Conservation (phyloP, 495 filamentous ascomycete species). For the Penicillium paradoxum region DNA sequence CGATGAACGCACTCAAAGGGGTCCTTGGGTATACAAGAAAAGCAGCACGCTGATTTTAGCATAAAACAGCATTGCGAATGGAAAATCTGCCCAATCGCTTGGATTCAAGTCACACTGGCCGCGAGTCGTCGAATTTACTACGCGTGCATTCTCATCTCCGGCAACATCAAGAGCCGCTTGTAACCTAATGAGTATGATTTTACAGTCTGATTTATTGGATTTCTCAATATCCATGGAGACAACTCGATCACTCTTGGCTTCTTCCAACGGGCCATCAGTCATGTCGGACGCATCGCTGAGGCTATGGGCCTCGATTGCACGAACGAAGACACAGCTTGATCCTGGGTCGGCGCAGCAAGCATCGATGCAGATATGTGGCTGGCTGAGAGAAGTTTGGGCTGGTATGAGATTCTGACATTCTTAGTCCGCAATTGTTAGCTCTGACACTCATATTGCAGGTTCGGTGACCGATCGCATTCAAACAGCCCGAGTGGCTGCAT, state of each 20-base stretch:
- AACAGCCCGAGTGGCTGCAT: slow-evolving; percentile 37
- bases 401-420: slow-evolving; percentile 40
- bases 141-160: slow-evolving; percentile 63
- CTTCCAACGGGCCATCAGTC: slow-evolving; percentile 70
- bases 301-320: slow-evolving; percentile 62
- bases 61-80: slow-evolving; percentile 28
- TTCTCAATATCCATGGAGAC: slow-evolving; percentile 58
- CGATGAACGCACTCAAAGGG: not conserved
- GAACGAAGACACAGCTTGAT: slow-evolving; percentile 48
- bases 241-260: slow-evolving; percentile 63
- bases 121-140: slow-evolving; percentile 68
- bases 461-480: slow-evolving; percentile 35
- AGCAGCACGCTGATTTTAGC: not conserved
- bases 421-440: not conserved
- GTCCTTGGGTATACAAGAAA: not conserved
- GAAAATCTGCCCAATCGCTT: slow-evolving; percentile 20
- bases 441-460: slow-evolving; percentile 26
- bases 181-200: slow-evolving; percentile 62
- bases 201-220: slow-evolving; percentile 57
- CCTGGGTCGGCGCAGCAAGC: slow-evolving; percentile 60
- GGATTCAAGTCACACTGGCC: slow-evolving; percentile 53
- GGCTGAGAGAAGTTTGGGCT: slow-evolving; percentile 76
- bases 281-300: slow-evolving; percentile 75
- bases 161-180: slow-evolving; percentile 75
- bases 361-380: slow-evolving; percentile 65